These are phyloP conservation scores for Botrytis sinoallii DNA, from an alignment of 2,329 filamentous ascomycete species.

Conservation along the genomic window DNA sequence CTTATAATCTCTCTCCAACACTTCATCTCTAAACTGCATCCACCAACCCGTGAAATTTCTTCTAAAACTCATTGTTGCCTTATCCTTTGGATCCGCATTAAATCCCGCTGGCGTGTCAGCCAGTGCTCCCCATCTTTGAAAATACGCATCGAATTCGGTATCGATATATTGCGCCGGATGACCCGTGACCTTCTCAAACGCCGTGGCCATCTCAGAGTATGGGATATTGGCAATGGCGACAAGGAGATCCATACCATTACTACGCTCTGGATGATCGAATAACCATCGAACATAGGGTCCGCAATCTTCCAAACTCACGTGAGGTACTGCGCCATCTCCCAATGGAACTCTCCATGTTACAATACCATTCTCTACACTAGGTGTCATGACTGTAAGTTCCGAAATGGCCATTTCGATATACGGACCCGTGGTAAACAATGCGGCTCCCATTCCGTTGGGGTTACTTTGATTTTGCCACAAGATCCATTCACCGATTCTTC, in stretches of 20 bases:
- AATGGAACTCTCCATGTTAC: conserved; percentile 45
- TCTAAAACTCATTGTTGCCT: conserved; percentile 41
- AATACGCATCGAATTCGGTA: conserved; percentile 40
- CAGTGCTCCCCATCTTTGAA: conserved; percentile 20
- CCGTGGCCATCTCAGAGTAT: conserved; percentile 42
- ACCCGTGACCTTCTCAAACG: conserved; percentile 45
- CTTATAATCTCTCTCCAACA: conserved; percentile 47
- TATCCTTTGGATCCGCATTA: conserved; percentile 39
- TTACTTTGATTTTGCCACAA: conserved; percentile 42
- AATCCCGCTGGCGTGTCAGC: conserved; percentile 38
- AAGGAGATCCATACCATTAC: conserved; percentile 46
- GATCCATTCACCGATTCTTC: conserved; percentile 46
- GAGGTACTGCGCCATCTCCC: conserved; percentile 42
- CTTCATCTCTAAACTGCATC: conserved; percentile 45
- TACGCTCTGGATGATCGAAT: conserved; percentile 45
- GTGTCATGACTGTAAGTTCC: conserved; percentile 41
- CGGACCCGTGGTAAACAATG: conserved; percentile 44
- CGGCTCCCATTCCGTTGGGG: conserved; percentile 38
- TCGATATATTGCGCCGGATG: conserved; percentile 43
- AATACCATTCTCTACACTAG: conserved; percentile 41
- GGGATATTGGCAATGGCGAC: conserved; percentile 44
- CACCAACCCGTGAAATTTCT: conserved; percentile 53
- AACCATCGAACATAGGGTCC: conserved; percentile 48
- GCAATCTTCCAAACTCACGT: conserved; percentile 47
- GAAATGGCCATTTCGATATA: conserved; percentile 48